Evolutionary conservation across 2,329 filamentous ascomycete genomes (phyloP).

Genomic region (Ramularia collo-cygni): DNA sequence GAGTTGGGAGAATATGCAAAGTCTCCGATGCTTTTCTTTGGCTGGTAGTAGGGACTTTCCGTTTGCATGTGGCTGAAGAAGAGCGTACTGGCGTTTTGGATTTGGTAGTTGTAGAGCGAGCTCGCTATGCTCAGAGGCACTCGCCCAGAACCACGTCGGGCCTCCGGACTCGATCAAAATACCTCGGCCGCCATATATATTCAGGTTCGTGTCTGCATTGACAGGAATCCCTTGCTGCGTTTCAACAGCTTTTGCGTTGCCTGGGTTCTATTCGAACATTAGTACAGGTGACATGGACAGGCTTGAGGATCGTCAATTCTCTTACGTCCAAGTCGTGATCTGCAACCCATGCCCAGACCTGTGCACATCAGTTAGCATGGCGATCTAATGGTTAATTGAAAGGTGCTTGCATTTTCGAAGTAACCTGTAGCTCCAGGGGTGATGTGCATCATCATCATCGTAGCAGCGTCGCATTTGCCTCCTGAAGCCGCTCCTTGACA

Average conservation of each 20-base stretch:
- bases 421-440: conserved; percentile 54
- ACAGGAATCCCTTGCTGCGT: too few species aligned
- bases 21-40: conserved; percentile 62
- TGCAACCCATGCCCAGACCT: conserved; percentile 85
- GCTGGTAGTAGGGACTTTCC: conserved; percentile 80
- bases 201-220: too few species aligned
- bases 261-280: too few species aligned
- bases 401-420: conserved; percentile 70
- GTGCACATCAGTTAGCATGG: too few species aligned
- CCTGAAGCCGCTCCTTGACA: too few species aligned
- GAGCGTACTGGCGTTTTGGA: conserved; percentile 68
- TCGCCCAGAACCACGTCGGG: conserved; percentile 54
- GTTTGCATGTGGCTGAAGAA: conserved; percentile 81
- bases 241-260: too few species aligned
- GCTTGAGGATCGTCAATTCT: conserved; percentile 63
- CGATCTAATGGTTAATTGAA: too few species aligned
- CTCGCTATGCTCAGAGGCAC: conserved; percentile 54
- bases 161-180: conserved; percentile 58
- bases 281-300: too few species aligned
- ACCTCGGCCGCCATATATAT: conserved; percentile 77
- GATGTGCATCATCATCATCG: conserved; percentile 51
- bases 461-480: too few species aligned
- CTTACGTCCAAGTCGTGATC: conserved; percentile 80
- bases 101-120: conserved; percentile 71
- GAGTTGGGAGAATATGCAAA: conserved; percentile 41